Base-by-base conservation (phyloP, 179 eudicot genomes). In the Camellia oleifera region DNA sequence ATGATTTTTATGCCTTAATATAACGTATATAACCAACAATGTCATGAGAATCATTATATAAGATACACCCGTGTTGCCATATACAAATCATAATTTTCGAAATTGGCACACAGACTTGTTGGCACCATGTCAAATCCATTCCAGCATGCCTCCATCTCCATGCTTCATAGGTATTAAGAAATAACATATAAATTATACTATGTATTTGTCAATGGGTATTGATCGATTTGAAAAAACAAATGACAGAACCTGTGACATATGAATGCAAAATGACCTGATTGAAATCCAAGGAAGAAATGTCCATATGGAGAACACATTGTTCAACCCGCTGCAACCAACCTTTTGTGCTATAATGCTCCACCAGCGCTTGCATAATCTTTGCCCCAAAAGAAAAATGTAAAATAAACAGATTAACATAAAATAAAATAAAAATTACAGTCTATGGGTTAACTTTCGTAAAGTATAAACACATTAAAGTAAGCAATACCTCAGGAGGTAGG, bases 321-420 rank as follows among this genome's bases (percentile, higher is more conserved):
- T 95, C 99, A 71, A 95, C 92, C 82, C 99, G 89, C 82, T 92
- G 99, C 88, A 95, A 81, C 99, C 99, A 95, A 83, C 99, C 99
- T 88, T 89, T 94, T 46, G 76, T 73, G 80, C 91, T 94, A 76
- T 95, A 95, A 78, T 95, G 99, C 91, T 95, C 99, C 78, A 95
- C 99, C 81, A 95, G 85, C 79, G 93, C 99, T 94, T 95, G 99
- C 99, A 95, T 95, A 81, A 95, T 86, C 99, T 95, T 83, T 72
- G 73, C 57, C 50, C 52, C 74, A 11, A 67, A 48, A 75, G 74
- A 65, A 77, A 67, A 81, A 45, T 12, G 15, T 53, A 78, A n/a
- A 75, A 77, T 68, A 76, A 69, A 57, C 20, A 81, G 50, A 75
- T 78, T 44, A 61, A 54, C 56, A 6, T 12, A 58, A 0, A 65